phyloP scores from a whole-genome alignment of 208 protist species.

The Blechomonas ayalai region DNA sequence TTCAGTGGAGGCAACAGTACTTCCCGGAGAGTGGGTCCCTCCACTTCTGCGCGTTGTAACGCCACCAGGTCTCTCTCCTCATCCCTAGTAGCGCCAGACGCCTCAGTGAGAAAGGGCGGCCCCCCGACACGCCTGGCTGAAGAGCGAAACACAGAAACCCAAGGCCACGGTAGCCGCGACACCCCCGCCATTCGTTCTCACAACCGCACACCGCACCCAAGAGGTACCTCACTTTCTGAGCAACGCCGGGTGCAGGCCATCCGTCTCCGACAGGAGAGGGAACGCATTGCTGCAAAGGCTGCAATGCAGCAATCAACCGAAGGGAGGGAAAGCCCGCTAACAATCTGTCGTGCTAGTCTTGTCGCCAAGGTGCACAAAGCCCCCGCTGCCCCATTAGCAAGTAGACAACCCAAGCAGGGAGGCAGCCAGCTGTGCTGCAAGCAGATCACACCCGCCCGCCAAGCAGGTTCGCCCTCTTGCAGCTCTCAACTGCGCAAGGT shows the following conservation, averaged over 20 bases:
- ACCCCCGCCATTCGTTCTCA: background rate
- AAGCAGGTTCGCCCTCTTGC: conserved; percentile 5
- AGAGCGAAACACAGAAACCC: no score
- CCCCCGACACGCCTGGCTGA: background rate
- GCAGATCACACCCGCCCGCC: conserved; percentile 7
- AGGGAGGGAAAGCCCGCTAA: conserved; percentile 12
- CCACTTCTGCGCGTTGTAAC: background rate
- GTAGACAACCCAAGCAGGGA: no score
- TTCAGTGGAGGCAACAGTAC: background rate
- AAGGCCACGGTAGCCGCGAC: background rate
- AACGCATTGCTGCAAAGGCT: background rate
- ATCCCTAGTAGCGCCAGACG: background rate
- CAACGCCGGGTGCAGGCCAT: conserved; percentile 29
- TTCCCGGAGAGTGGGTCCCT: background rate
- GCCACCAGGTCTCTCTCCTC: background rate
- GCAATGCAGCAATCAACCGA: background rate
- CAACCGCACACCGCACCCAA: background rate
- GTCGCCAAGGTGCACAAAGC: no score
- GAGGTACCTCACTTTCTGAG: conserved; percentile 23
- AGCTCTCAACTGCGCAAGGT: background rate
- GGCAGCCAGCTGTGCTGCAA: background rate
- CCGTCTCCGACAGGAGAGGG: conserved; percentile 15
- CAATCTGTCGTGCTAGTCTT: no score
- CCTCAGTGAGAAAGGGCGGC: conserved; percentile 2
- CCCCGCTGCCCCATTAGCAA: no score